Evolutionary conservation across 2,329 filamentous ascomycete species (phyloP).

Genomic region (Penicillium griseofulvum): DNA sequence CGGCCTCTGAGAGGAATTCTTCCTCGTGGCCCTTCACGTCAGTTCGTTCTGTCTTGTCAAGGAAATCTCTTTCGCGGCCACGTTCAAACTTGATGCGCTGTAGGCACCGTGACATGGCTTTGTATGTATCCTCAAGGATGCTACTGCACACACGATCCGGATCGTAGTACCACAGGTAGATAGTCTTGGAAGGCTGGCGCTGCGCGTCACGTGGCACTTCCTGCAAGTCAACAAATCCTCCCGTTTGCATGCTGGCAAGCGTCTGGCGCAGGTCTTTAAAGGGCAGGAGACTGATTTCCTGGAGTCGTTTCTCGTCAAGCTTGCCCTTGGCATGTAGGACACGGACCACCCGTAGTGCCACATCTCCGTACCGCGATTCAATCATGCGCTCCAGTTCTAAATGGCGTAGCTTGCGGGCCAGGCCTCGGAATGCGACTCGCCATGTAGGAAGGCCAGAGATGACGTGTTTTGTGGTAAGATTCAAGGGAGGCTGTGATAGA

Average conservation of each 20-base stretch:
- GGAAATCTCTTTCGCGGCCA: conserved; percentile 65
- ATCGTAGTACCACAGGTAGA: conserved; percentile 93
- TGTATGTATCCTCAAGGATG: conserved; percentile 79
- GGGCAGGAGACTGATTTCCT: conserved; percentile 75
- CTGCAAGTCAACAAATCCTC: conserved; percentile 84
- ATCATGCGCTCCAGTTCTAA: conserved; percentile 80
- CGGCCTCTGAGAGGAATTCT: conserved; percentile 70
- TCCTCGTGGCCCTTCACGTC: conserved; percentile 85
- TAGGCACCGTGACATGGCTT: conserved; percentile 79
- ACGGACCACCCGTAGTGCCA: conserved; percentile 77
- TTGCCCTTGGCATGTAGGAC: conserved; percentile 85
- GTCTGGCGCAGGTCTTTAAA: conserved; percentile 81
- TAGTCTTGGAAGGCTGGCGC: conserved; percentile 74
- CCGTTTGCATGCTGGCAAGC: conserved; percentile 80
- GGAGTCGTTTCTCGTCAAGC: conserved; percentile 88
- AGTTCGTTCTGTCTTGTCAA: conserved; percentile 77
- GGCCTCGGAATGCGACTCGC: conserved; percentile 75
- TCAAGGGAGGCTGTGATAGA: conserved; percentile 46
- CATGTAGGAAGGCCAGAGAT: conserved; percentile 65
- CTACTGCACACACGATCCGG: conserved; percentile 66
- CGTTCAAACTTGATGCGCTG: conserved; percentile 78
- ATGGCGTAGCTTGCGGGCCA: conserved; percentile 70
- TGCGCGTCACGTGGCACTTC: conserved; percentile 88
- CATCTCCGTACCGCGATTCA: conserved; percentile 69
- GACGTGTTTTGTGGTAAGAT: conserved; percentile 36